Base-by-base conservation (phyloP, 2,329 filamentous ascomycete genomes). In the Pezicula neosporulosa region DNA sequence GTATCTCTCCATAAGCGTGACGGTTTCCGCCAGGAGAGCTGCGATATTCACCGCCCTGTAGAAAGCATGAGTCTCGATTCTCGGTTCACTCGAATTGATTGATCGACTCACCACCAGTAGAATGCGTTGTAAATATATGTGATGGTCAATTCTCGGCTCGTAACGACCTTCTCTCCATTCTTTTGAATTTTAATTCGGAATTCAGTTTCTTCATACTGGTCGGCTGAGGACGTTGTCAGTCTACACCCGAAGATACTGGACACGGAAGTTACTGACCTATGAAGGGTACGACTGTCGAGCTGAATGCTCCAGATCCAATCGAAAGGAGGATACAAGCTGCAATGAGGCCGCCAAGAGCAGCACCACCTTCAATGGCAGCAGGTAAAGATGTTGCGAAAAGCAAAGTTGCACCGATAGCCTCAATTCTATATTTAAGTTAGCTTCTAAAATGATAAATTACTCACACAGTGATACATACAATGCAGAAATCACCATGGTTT, bases 251-350 rank as follows among this genome's bases (percentile, higher is more conserved):
- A 19, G 15, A 7, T 41, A 27, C n/a, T 7, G 15, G 18, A n/a
- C 35, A 24, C 30, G 13, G 15, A 3, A 16, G 9, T 6, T 43
- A 6, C 44, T 10, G 48, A 30, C 50, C 80, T 47, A 85, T 77
- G 39, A 84, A 69, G 2, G 80, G 79, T 0, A 79, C 77, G 28
- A 87, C 82, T 57, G 86, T 88, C 18, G 82, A 77, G 70, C 88
- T 89, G 69, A 83, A 80, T 44, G 76, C 77, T 60, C 81, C 81
- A 16, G 78, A 81, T 47, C 81, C 81, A 12, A 84, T 63, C 54
- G 80, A 81, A 56, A 83, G 78, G 56, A 85, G 64, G 52, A 84
- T 66, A 56, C 84, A 74, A 9, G 81, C 71, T 13, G 74, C 68
- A 44, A 81, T 69, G 60, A 84, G 77, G n/a, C 77, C 77, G 45